Percentiles rank a stretch among this genome's conserved stretches.
Evolutionary conservation across 2,329 filamentous ascomycete species (phyloP).

Genomic region (Penicillium carneum): DNA sequence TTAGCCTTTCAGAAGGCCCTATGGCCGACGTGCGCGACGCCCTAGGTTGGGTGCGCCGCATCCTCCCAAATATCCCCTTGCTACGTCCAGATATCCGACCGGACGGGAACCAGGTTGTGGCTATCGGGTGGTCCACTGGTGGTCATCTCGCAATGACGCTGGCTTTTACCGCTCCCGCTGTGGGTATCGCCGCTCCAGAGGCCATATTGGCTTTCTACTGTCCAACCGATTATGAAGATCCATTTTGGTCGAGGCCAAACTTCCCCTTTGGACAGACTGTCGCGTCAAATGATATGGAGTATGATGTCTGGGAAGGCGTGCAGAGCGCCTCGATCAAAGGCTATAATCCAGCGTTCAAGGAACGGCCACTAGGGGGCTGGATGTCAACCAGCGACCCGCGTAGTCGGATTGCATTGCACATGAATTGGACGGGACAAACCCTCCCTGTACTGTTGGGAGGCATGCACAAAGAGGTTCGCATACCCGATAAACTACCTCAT

Average conservation of each 20-base stretch:
- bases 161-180: constrained; percentile 44
- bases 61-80: constrained; percentile 4
- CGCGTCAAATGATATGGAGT: constrained; percentile 2
- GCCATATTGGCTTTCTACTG: constrained; percentile 57
- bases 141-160: constrained; percentile 55
- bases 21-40: constrained; percentile 56
- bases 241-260: constrained; percentile 4
- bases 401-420: constrained; percentile 50
- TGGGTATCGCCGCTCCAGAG: constrained; percentile 46
- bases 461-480: background rate
- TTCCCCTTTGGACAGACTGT: constrained; percentile 5
- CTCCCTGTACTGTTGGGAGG: constrained; percentile 43
- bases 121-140: constrained; percentile 58
- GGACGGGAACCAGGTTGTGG: constrained; percentile 44
- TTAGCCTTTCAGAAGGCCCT: constrained; percentile 54
- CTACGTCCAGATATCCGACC: constrained; percentile 11
- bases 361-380: constrained; percentile 25
- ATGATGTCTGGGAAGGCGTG: constrained; percentile 19
- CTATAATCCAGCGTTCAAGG: constrained; percentile 27
- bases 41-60: constrained; percentile 9
- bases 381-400: constrained; percentile 44
- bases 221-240: constrained; percentile 48
- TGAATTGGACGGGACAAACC: constrained; percentile 52
- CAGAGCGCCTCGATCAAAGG: constrained; percentile 23
- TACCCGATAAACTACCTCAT: background rate